These are phyloP conservation scores for Canavalia gladiata DNA, from an alignment of 306 rosid species.

Conservation along the genomic window DNA sequence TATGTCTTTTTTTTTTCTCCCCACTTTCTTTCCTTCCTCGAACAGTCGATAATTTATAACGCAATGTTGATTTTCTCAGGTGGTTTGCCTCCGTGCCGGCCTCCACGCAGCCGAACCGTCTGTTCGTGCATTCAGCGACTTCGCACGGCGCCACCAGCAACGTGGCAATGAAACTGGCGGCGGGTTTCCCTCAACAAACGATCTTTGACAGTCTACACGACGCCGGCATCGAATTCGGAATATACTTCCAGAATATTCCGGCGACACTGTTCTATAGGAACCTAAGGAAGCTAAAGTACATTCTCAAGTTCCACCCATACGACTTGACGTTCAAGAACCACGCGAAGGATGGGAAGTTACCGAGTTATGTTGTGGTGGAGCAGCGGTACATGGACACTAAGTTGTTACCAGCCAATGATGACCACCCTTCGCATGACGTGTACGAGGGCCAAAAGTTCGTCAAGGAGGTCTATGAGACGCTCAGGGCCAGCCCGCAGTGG, in stretches of 20 bases:
- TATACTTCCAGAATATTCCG: slow-evolving; percentile 82
- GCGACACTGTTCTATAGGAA: slow-evolving; percentile 76
- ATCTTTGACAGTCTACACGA: slow-evolving; percentile 71
- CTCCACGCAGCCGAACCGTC: slow-evolving; percentile 90
- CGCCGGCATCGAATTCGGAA: slow-evolving; percentile 74
- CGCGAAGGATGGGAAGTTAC: slow-evolving; percentile 69
- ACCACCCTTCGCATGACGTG: slow-evolving; percentile 93
- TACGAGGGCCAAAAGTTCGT: slow-evolving; percentile 82
- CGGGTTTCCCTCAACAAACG: slow-evolving; percentile 83
- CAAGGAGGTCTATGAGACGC: slow-evolving; percentile 88
- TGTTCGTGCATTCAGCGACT: slow-evolving; percentile 84
- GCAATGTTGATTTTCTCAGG: slow-evolving; percentile 47
- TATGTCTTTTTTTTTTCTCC: no score
- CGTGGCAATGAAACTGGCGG: slow-evolving; percentile 55
- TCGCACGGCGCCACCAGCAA: slow-evolving; percentile 87
- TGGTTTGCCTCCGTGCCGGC: slow-evolving; percentile 92
- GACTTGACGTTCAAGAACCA: slow-evolving; percentile 61
- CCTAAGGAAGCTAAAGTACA: slow-evolving; percentile 73
- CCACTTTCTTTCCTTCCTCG: no score
- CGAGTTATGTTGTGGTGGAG: slow-evolving; percentile 77
- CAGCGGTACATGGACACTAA: slow-evolving; percentile 76
- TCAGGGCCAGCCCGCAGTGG: slow-evolving; percentile 93
- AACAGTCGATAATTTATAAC: no score
- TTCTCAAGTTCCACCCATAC: slow-evolving; percentile 60
- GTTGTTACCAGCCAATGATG: slow-evolving; percentile 74